These are phyloP conservation scores for Rubus idaeus DNA, from an alignment of 306 rosid genomes.

Conservation along the genomic window DNA sequence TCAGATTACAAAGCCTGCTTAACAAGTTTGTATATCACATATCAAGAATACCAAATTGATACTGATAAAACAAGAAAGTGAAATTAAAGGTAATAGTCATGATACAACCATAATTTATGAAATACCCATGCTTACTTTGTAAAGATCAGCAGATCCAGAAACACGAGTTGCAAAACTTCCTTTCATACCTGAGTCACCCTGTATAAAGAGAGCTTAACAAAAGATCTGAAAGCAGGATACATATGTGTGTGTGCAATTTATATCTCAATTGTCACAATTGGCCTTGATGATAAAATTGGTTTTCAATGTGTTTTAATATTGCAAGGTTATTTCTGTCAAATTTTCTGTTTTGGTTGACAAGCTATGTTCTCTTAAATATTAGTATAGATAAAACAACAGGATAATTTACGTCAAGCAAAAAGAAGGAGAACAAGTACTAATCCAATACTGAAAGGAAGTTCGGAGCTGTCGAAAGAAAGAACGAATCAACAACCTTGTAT, in stretches of 20 bases:
- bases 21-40: neutral
- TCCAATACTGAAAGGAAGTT: neutral
- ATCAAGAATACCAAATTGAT: slow-evolving; percentile 1
- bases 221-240: slow-evolving; percentile 19
- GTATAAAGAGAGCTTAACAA: neutral
- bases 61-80: neutral
- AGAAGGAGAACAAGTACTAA: neutral
- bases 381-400: neutral
- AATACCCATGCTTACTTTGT: slow-evolving; percentile 55
- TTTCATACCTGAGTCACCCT: slow-evolving; percentile 86
- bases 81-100: neutral
- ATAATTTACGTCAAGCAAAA: neutral
- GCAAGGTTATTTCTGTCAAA: too few species aligned
- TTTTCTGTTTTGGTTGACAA: too few species aligned
- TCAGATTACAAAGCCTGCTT: neutral
- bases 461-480: neutral
- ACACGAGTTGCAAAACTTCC: slow-evolving; percentile 93
- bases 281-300: too few species aligned
- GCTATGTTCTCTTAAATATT: too few species aligned
- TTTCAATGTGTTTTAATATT: too few species aligned
- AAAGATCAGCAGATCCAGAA: slow-evolving; percentile 94
- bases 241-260: neutral
- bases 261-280: neutral
- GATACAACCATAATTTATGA: slow-evolving; percentile 6
- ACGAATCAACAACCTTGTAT: neutral